Base-by-base conservation (phyloP, 345 rosid species). In the Alliaria petiolata region DNA sequence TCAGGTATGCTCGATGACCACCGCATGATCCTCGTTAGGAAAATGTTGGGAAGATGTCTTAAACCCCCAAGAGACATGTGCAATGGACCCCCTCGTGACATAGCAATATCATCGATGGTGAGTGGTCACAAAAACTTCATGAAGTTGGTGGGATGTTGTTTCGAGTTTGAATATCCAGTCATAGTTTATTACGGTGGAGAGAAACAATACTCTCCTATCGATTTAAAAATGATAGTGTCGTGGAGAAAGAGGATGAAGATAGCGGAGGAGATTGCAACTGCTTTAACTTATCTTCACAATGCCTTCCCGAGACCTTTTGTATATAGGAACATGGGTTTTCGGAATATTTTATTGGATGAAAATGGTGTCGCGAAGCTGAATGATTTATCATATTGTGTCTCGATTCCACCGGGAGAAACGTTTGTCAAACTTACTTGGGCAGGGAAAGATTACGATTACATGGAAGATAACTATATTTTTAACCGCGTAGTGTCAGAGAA, bases 61-160 rank as follows among this genome's bases (percentile, higher is more conserved):
- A 28, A 65, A 1, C 26, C 38, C 15, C 67, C 67, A 9, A 62
- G 53, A 43, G 39, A 43, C 15, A 28, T 62, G 6, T 62, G 67
- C 28, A 6, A 17, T 52, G 57, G 57, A 52, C 57, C 57, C 28
- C 57, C 57, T 52, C 22, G 25, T 2, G 70, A 65, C 13, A 7
- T 65, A 35, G 70, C 59, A 2, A 65, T 51, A n/a, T 65, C 70
- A 20, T 65, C 70, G 3, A 50, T 65, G 59, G 60, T 65, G 15
- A 51, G 60, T 15, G 60, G 49, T 51, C 70, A 65, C 38, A 65
- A 66, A 12, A 66, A 66, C 6, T 66, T 66, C 39, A 51, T 65
- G 70, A 66, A 25, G 10, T 26, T 66, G 13, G 12, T 51, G 8
- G 60, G 60, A 28, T 51, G 60, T 39, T 65, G 60, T 39, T 26